These are phyloP conservation scores for Aspergillus udagawae DNA, from an alignment of 2,329 filamentous ascomycete genomes.

Conservation along the genomic window DNA sequence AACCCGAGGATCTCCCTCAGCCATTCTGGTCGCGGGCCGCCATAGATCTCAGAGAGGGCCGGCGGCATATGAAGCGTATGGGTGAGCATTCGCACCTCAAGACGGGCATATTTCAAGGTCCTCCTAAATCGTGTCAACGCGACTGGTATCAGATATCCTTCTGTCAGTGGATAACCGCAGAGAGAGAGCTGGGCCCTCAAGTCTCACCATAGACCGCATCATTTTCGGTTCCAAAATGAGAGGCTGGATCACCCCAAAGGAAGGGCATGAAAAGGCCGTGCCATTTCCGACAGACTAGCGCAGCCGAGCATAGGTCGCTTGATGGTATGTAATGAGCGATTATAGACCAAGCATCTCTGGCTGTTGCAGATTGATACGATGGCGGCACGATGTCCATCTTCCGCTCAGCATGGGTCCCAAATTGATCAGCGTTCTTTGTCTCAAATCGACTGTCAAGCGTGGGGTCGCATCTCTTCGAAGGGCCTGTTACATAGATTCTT, in stretches of 20 bases:
- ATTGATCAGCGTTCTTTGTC: background rate
- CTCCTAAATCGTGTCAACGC: constrained; percentile 58
- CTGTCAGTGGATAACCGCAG: constrained; percentile 9
- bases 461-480: background rate
- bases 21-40: constrained; percentile 57
- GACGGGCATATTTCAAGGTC: constrained; percentile 51
- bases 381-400: constrained; percentile 56
- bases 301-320: constrained; percentile 52
- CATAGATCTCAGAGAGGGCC: constrained; percentile 58
- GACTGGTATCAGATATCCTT: constrained; percentile 33
- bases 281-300: constrained; percentile 55
- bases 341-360: constrained; percentile 53
- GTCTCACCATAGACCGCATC: constrained; percentile 54
- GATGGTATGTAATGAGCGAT: constrained; percentile 56
- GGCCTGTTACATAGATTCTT: background rate
- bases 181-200: background rate
- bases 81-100: constrained; percentile 52
- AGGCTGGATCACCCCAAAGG: constrained; percentile 60
- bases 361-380: constrained; percentile 56
- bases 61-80: constrained; percentile 61
- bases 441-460: background rate
- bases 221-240: constrained; percentile 58
- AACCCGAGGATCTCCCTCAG: constrained; percentile 55
- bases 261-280: constrained; percentile 56
- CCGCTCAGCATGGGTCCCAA: background rate